A percentile compares a stretch with the other conserved stretches of the same genome.
Conservation (phyloP, 108 stramenopile species). For the Stephanodiscus triporus region DNA sequence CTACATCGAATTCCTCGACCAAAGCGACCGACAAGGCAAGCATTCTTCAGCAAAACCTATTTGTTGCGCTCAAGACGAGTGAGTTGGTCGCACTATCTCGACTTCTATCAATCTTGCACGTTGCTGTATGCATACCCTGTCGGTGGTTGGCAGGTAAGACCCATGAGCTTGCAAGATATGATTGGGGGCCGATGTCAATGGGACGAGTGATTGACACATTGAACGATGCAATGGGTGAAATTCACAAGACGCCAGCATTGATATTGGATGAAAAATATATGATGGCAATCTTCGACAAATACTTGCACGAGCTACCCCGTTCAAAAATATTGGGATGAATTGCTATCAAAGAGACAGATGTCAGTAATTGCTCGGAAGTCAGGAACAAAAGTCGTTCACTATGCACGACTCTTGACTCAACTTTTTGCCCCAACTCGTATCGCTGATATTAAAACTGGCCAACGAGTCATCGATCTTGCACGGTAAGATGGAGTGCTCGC, state of each 20-base stretch:
- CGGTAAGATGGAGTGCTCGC: too few relatives aligned
- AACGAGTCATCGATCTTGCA: not conserved
- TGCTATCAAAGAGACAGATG: not conserved
- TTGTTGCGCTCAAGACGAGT: slow-evolving; percentile 7
- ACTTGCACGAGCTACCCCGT: not conserved
- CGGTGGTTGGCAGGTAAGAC: slow-evolving; percentile 23
- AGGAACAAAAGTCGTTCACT: not conserved
- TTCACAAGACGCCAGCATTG: not conserved
- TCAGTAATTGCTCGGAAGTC: not conserved
- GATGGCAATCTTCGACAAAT: slow-evolving; percentile 5
- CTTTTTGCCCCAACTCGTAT: slow-evolving; percentile 3
- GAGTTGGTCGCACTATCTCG: slow-evolving; percentile 28
- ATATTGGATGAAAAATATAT: slow-evolving; percentile 16
- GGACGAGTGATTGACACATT: not conserved
- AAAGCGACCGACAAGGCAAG: slow-evolving; percentile 1
- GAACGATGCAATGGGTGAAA: not conserved
- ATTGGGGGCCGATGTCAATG: slow-evolving; percentile 4
- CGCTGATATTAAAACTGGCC: not conserved
- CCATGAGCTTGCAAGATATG: slow-evolving; percentile 21
- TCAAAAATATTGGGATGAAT: slow-evolving; percentile 12
- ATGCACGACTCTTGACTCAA: not conserved
- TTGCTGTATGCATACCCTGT: slow-evolving; percentile 20
- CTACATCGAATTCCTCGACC: slow-evolving; percentile 32
- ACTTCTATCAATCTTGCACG: slow-evolving; percentile 19
- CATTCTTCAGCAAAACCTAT: too few relatives aligned